phyloP scores from a whole-genome alignment of 2,329 filamentous ascomycete genomes.

The Aquanectria penicillioides region DNA sequence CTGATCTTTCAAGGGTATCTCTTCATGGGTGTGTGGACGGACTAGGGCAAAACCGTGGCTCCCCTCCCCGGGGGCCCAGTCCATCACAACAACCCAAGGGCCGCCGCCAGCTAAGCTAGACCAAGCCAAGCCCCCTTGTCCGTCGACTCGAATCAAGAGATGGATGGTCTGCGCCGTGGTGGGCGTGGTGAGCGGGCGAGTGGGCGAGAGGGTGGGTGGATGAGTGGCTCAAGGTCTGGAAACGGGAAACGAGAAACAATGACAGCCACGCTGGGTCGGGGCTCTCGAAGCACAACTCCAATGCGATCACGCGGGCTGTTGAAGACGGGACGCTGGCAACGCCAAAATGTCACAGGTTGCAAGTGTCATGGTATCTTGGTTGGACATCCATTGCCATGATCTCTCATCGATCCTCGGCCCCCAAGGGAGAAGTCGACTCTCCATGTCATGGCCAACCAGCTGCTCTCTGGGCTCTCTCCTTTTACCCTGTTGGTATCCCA shows the following conservation, averaged over 20 bases:
- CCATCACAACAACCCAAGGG: not conserved
- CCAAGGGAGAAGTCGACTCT: too few species aligned
- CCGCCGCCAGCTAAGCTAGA: slow-evolving; percentile 21
- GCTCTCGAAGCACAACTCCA: slow-evolving; percentile 18
- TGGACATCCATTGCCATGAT: slow-evolving; percentile 10
- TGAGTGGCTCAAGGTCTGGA: slow-evolving; percentile 21
- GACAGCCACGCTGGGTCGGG: slow-evolving; percentile 10
- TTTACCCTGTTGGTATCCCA: slow-evolving; percentile 20
- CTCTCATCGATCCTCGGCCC: not conserved
- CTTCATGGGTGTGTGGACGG: not conserved
- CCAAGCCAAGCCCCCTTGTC: slow-evolving; percentile 22
- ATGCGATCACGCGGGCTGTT: slow-evolving; percentile 10
- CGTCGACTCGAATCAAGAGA: slow-evolving; percentile 35
- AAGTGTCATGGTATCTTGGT: not conserved
- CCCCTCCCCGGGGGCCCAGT: not conserved
- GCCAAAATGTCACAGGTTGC: not conserved
- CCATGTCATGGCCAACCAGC: too few species aligned
- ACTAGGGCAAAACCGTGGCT: not conserved
- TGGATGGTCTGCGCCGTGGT: too few species aligned
- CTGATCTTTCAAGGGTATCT: not conserved
- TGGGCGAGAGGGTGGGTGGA: too few species aligned
- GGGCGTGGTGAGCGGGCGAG: too few species aligned
- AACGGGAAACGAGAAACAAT: slow-evolving; percentile 21
- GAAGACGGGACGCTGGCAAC: not conserved
- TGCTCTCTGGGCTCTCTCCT: slow-evolving; percentile 12